These are phyloP conservation scores for Leucogyrophana mollusca DNA, from an alignment of 768 basidiomycete genomes.

Conservation along the genomic window DNA sequence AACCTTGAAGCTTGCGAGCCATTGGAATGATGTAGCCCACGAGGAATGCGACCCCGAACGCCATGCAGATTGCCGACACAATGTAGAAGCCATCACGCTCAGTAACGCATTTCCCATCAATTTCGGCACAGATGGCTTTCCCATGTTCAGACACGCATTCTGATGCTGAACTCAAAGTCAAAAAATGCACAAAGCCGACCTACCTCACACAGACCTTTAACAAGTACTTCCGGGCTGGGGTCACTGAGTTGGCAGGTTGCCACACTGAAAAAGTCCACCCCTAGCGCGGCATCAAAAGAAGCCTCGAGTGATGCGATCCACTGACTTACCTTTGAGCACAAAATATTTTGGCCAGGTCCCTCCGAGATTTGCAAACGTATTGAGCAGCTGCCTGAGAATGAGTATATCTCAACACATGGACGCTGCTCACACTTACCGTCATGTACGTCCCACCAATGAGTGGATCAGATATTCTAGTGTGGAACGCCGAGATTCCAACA, in stretches of 20 bases:
- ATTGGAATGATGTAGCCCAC: slow-evolving; percentile 80
- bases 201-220: slow-evolving; percentile 46
- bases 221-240: slow-evolving; percentile 46
- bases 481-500: slow-evolving; percentile 98
- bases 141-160: slow-evolving; percentile 96
- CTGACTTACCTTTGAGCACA: slow-evolving; percentile 74
- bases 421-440: slow-evolving; percentile 66
- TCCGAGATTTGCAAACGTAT: slow-evolving; percentile 95
- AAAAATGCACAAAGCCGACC: neutral
- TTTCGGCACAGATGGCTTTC: slow-evolving; percentile 69
- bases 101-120: slow-evolving; percentile 79
- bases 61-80: slow-evolving; percentile 76
- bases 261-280: slow-evolving; percentile 84
- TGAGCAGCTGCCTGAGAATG: slow-evolving; percentile 62
- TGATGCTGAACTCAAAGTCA: slow-evolving; percentile 44
- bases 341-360: slow-evolving; percentile 99
- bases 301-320: neutral
- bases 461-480: slow-evolving; percentile 94
- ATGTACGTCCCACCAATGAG: slow-evolving; percentile 98
- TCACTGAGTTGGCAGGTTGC: slow-evolving; percentile 79
- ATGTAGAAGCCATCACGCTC: slow-evolving; percentile 92
- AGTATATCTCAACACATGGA: slow-evolving; percentile 3
- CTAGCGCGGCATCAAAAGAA: slow-evolving; percentile 33
- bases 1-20: slow-evolving; percentile 83
- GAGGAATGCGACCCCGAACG: slow-evolving; percentile 71